Conservation (phyloP, 2,329 filamentous ascomycete species). For the Colletotrichum chlorophyti region DNA sequence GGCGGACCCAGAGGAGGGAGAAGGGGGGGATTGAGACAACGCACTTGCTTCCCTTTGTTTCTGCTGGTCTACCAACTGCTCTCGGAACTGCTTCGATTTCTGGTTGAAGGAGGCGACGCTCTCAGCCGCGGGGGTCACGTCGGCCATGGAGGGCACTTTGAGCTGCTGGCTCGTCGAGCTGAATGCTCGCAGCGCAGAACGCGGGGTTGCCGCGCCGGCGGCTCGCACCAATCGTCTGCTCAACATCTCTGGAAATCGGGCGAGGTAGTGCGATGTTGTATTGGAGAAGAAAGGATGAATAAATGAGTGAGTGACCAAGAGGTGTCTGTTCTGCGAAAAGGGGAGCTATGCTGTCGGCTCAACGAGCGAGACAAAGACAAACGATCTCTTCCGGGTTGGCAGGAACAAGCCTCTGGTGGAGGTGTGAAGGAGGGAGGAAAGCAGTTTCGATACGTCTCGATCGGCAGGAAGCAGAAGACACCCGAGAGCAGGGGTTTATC, state of each 20-base stretch:
- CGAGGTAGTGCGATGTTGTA: constrained; percentile 34
- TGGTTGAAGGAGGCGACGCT: constrained; percentile 78
- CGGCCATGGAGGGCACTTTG: constrained; percentile 79
- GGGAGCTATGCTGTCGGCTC: constrained; percentile 8
- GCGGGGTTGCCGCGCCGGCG: constrained; percentile 50
- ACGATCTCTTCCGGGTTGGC: constrained; percentile 26
- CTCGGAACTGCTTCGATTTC: constrained; percentile 87
- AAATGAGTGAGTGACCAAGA: constrained; percentile 19
- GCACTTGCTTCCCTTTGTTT: constrained; percentile 88
- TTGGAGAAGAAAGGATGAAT: constrained; percentile 5
- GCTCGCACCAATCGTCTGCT: constrained; percentile 57
- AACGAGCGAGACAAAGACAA: constrained; percentile 15
- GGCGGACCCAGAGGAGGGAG: constrained; percentile 48
- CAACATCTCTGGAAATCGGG: constrained; percentile 55
- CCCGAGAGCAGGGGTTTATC: constrained; percentile 26
- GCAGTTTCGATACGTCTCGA: constrained; percentile 24
- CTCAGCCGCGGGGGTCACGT: constrained; percentile 73
- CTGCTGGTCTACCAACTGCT: constrained; percentile 77
- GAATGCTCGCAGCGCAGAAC: constrained; percentile 61
- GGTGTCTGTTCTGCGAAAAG: constrained; percentile 17
- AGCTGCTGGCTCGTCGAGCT: constrained; percentile 55
- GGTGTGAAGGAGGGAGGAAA: constrained; percentile 20
- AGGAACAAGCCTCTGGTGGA: constrained; percentile 26
- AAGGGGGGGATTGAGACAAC: constrained; percentile 45
- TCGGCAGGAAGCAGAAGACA: constrained; percentile 25